Conservation (phyloP, 2,329 filamentous ascomycete genomes). For the Emericellopsis atlantica region DNA sequence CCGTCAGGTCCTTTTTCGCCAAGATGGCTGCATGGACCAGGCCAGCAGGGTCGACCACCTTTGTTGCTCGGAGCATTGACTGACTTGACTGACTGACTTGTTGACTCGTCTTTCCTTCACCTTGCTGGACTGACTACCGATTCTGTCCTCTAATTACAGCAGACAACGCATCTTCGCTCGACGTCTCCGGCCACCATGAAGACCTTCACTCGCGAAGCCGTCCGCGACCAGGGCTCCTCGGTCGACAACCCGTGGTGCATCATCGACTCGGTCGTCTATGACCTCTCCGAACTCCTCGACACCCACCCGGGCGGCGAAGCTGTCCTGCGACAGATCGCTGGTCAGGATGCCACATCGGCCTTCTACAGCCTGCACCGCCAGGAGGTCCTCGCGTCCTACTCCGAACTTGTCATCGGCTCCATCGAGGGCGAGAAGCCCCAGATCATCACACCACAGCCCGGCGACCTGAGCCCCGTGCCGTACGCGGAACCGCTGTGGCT, state of each 20-base stretch:
- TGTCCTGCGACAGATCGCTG: slow-evolving; percentile 69
- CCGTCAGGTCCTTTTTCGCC: no score
- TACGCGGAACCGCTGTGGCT: slow-evolving; percentile 83
- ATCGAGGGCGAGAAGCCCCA: slow-evolving; percentile 59
- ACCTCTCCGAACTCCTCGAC: slow-evolving; percentile 73
- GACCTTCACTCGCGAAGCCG: slow-evolving; percentile 49
- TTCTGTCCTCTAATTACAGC: no score
- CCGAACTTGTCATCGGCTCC: slow-evolving; percentile 61
- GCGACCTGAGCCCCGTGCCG: slow-evolving; percentile 64
- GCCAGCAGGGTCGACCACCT: no score
- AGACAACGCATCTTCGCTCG: no score
- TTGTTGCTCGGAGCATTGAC: no score
- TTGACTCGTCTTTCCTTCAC: no score
- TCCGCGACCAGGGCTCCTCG: slow-evolving; percentile 57
- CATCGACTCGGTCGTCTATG: slow-evolving; percentile 79
- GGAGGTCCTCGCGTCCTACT: slow-evolving; percentile 70
- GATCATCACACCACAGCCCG: slow-evolving; percentile 55
- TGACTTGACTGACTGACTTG: no score
- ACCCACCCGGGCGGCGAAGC: slow-evolving; percentile 74
- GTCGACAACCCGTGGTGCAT: slow-evolving; percentile 73
- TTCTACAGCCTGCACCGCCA: slow-evolving; percentile 92
- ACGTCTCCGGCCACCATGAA: slow-evolving; percentile 8
- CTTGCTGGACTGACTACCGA: no score
- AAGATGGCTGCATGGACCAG: no score
- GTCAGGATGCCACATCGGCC: slow-evolving; percentile 65